Evolutionary conservation across 192 early-diverging fungal genomes (phyloP).

Genomic region (Mortierella alpina): DNA sequence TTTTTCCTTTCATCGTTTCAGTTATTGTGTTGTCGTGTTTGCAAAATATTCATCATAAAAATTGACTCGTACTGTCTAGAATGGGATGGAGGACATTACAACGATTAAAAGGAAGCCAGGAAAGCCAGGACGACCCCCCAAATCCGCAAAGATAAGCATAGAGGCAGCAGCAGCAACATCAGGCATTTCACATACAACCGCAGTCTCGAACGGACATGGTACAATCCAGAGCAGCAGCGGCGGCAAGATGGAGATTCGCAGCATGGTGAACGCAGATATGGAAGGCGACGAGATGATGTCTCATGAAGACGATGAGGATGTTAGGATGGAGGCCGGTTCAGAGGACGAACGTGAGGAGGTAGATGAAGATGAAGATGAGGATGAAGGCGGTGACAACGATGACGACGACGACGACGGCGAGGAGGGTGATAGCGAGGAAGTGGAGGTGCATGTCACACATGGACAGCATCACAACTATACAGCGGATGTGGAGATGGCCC

Average conservation of each 20-base stretch:
- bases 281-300: constrained; percentile 20
- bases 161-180: constrained; percentile 8
- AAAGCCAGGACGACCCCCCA: constrained; percentile 22
- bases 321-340: not conserved
- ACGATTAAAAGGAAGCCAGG: constrained; percentile 17
- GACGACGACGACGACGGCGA: constrained; percentile 2
- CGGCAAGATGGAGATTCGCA: constrained; percentile 33
- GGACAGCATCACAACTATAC: constrained; percentile 3
- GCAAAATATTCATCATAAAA: not conserved
- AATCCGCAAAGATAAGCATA: constrained; percentile 2
- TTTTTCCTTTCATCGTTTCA: not conserved
- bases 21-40: not conserved
- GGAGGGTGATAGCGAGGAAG: constrained; percentile 5
- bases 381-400: not conserved
- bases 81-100: constrained; percentile 1
- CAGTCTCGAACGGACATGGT: not conserved
- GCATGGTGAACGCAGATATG: constrained; percentile 18
- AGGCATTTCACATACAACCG: not conserved
- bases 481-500: constrained; percentile 25
- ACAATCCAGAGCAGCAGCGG: constrained; percentile 2
- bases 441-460: not conserved
- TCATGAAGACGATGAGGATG: constrained; percentile 19
- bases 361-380: constrained; percentile 2
- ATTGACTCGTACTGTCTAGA: not conserved
- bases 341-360: constrained; percentile 3